Evolutionary conservation across 352 stramenopile genomes (phyloP), one percentile per base, ranked within the genome.

Genomic region (Phytophthora podocarpi): DNA sequence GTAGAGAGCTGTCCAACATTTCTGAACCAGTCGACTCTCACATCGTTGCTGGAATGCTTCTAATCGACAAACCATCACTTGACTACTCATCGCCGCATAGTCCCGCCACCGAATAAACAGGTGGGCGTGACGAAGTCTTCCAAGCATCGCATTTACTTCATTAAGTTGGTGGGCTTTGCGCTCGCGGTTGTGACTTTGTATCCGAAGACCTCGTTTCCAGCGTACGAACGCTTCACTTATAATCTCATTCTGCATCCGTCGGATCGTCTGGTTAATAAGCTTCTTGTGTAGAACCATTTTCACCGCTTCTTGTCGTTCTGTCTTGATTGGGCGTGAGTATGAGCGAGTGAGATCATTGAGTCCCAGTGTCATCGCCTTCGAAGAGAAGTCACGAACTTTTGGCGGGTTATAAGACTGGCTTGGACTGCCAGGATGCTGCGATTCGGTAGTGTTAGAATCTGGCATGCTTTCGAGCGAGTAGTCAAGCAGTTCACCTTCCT

Each of bases 231-330:
- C 54, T 36, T 78, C 59, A n/a, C 35, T 62, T 7, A 82, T 23
- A 11, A 77, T 58, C 18, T 88, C 70, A 16, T 73, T 81, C 4
- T 64, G 63, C 35, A 80, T 78, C 5, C 64, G 54, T 9, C 41
- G 70, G 18, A 90, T 71, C 13, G 49, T 82, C 28, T 86, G 70
- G 35, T 82, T 68, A 43, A 91, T 89, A 8, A 87, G 65, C 48
- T 90, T 77, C 23, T 87, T 68, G 10, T 92, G 83, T 7, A 89
- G 42, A 10, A 53, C 51, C 6, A 64, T 82, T 43, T 71, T 71
- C 2, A 43, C 32, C 5, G 28, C 48, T 50, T 60, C 34, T 53
- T 62, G 55, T 12, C 41, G 40, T 34, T 40, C 49, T 46, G 39
- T 55, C 23, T 64, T 56, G 12, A 59, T 37, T 9, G 43, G 23